These are phyloP conservation scores for Lolium multiflorum DNA, from an alignment of 176 grass and related monocot species.

Conservation along the genomic window DNA sequence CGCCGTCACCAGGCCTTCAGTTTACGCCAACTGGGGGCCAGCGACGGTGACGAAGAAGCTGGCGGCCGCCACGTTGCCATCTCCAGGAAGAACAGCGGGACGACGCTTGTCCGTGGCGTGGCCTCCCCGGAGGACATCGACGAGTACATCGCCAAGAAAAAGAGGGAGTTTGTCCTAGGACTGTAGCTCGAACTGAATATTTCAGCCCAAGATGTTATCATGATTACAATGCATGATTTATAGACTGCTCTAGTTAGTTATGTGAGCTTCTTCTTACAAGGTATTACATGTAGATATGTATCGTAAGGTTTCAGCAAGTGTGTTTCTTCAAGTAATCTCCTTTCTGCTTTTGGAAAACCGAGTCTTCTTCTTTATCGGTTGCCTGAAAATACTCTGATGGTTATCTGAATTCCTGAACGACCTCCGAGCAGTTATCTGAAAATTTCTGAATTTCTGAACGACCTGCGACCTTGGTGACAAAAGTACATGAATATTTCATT, in stretches of 20 bases:
- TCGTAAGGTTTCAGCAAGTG: not conserved
- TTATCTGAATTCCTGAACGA: not conserved
- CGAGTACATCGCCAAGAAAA: constrained; percentile 18
- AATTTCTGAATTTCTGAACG: too few species aligned
- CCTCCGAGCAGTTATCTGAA: not conserved
- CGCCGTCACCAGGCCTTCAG: constrained; percentile 17
- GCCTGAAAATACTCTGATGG: not conserved
- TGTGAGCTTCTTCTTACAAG: not conserved
- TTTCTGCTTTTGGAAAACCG: not conserved
- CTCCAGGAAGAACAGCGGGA: not conserved
- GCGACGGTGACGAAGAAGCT: not conserved
- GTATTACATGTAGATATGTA: not conserved
- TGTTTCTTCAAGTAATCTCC: not conserved
- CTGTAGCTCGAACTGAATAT: not conserved
- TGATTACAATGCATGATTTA: not conserved
- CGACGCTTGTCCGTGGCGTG: not conserved
- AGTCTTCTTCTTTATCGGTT: not conserved
- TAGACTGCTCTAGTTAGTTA: not conserved
- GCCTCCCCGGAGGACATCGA: constrained; percentile 9
- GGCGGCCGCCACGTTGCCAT: constrained; percentile 1
- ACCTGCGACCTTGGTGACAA: too few species aligned
- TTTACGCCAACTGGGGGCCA: not conserved
- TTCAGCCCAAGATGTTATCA: not conserved
- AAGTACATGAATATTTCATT: not conserved
- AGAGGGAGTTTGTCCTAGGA: not conserved